Base-by-base conservation (phyloP, 179 eudicot species). In the Actinidia chinensis region DNA sequence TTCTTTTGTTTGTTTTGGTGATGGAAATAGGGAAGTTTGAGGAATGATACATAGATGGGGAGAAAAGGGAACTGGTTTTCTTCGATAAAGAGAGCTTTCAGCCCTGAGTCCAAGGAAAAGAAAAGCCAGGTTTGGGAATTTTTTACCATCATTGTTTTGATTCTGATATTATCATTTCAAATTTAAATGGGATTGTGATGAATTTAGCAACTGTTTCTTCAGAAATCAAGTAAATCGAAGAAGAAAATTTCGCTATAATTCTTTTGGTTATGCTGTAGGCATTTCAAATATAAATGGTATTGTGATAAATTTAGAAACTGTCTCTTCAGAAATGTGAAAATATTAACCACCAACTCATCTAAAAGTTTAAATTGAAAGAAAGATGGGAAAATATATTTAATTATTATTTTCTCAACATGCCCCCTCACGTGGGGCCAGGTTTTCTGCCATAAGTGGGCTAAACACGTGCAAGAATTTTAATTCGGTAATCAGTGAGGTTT, bases 31-130 rank as follows among this genome's bases (percentile, higher is more conserved):
- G 74, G n/a, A 17, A 66, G 54, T 64, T 78, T 79, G 60, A 22
- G 76, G 81, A 48, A 77, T 79, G 75, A 73, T 75, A 79, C 50
- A 46, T 68, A 66, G 33, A 91, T 91, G 95, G 91, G 90, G 72
- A 91, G 83, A 82, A 92, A 91, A 85, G 95, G 89, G 44, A 88
- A 83, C 67, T 92, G 97, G 93, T 85, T 91, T 70, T 88, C 88
- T 78, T 86, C 93, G 46, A 82, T 92, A 68, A 92, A 91, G 82
- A 92, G 89, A 84, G 92, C 95, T 75, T 85, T 91, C 28, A 82
- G 90, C 80, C 87, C 87, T 25, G 86, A 86, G 59, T 80, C 91
- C 20, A 86, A 88, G 75, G 88, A 83, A 76, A 89, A 90, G 84
- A 87, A 73, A 82, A 83, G 68, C 79, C 86, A 88, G 94, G 97